Evolutionary conservation across 805 yeast species (phyloP).

Genomic region (Ogataea thermomethanolica): DNA sequence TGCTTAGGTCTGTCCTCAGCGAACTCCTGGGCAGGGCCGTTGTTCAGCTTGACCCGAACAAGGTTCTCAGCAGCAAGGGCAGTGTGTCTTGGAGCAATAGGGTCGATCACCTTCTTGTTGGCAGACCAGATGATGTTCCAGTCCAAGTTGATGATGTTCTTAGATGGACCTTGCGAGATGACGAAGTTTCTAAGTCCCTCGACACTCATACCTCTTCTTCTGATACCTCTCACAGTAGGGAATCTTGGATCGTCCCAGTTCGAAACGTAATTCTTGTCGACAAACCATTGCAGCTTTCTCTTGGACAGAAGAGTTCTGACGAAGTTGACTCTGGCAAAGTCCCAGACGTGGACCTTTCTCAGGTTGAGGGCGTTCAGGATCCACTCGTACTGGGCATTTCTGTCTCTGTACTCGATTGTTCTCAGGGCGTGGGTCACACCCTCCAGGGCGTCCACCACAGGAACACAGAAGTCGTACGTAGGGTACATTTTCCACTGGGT

Average conservation of each 20-base stretch:
- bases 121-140: constrained; percentile 98
- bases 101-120: constrained; percentile 96
- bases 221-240: constrained; percentile 99
- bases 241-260: constrained; percentile 99
- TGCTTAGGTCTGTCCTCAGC: constrained; percentile 84
- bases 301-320: constrained; percentile 92
- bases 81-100: constrained; percentile 93
- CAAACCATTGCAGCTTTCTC: constrained; percentile 99
- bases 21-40: constrained; percentile 62
- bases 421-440: constrained; percentile 98
- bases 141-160: constrained; percentile 92
- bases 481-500: constrained; percentile 93
- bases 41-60: constrained; percentile 63
- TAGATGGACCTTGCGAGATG: constrained; percentile 95
- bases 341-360: constrained; percentile 96
- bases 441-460: constrained; percentile 91
- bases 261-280: constrained; percentile 78
- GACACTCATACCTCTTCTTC: constrained; percentile 99
- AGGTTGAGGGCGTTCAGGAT: constrained; percentile 74
- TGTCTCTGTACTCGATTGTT: constrained; percentile 97
- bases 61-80: constrained; percentile 66
- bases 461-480: constrained; percentile 98
- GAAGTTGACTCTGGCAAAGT: constrained; percentile 95
- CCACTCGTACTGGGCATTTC: constrained; percentile 98
- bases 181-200: constrained; percentile 95